Percentiles rank a stretch among this genome's conserved stretches.
phyloP scores from a whole-genome alignment of 768 basidiomycete species.

The Mrakia gelida region DNA sequence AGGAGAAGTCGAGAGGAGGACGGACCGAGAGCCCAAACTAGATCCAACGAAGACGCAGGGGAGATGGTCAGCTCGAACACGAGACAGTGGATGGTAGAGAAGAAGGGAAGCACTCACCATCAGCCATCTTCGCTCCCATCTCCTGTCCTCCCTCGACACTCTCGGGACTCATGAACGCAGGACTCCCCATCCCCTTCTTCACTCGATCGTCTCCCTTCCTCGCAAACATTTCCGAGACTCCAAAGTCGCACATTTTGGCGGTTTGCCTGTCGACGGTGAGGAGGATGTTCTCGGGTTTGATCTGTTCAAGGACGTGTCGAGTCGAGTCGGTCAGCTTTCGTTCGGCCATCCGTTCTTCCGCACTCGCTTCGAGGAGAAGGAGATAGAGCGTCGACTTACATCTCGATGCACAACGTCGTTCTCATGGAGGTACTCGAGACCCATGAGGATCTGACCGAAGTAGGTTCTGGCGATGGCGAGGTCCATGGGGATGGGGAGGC shows the following conservation, averaged over 20 bases:
- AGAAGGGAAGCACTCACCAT: background rate
- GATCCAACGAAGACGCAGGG: too few species aligned
- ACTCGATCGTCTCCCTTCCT: constrained; percentile 42
- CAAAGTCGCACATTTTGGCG: constrained; percentile 47
- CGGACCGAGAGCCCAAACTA: constrained; percentile 42
- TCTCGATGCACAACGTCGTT: constrained; percentile 45
- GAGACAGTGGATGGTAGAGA: background rate
- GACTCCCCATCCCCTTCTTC: constrained; percentile 44
- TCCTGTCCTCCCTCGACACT: background rate
- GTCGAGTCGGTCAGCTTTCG: background rate
- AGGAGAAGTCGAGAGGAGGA: background rate
- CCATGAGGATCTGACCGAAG: constrained; percentile 43
- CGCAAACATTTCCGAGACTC: constrained; percentile 45
- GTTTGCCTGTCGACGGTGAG: constrained; percentile 39
- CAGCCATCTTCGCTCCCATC: constrained; percentile 17
- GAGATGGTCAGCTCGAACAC: background rate
- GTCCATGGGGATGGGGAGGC: constrained; percentile 34
- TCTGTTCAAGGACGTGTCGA: constrained; percentile 28
- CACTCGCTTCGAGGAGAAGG: background rate
- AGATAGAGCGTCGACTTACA: constrained; percentile 34
- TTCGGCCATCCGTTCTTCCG: background rate
- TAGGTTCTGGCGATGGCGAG: constrained; percentile 39
- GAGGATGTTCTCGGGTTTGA: constrained; percentile 46
- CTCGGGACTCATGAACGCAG: constrained; percentile 43
- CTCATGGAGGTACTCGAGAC: constrained; percentile 45